Conservation (phyloP, 140 eudicot genomes). For the Oenanthe javanica region DNA sequence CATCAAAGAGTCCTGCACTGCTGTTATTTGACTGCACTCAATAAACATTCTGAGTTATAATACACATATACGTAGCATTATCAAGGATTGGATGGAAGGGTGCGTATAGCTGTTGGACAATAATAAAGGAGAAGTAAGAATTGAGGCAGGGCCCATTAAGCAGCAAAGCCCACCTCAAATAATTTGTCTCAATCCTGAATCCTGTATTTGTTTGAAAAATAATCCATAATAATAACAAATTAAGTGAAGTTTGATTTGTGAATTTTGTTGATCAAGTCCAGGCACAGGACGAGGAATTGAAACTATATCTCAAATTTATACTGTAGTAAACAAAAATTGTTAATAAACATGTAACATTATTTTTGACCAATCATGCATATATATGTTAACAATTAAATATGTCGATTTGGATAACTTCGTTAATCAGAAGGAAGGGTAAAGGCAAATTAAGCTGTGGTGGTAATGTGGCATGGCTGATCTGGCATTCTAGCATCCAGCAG, state of each 20-base stretch:
- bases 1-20: constrained; percentile 55
- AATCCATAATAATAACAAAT: background rate
- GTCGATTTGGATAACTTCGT: background rate
- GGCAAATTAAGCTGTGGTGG: no score
- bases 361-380: background rate
- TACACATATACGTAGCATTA: background rate
- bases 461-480: no score
- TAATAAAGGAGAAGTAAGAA: background rate
- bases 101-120: no score
- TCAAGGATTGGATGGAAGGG: no score
- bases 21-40: constrained; percentile 54
- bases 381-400: no score
- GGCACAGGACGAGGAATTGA: background rate
- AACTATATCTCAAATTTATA: background rate
- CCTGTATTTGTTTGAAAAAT: no score
- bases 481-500: no score
- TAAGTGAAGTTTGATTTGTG: no score
- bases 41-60: background rate
- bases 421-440: background rate
- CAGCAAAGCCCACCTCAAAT: constrained; percentile 16
- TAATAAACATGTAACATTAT: background rate
- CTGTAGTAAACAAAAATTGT: no score
- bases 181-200: no score
- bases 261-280: no score
- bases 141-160: constrained; percentile 8